Conservation (phyloP, 352 stramenopile genomes). For the Pythium plurisporium region DNA sequence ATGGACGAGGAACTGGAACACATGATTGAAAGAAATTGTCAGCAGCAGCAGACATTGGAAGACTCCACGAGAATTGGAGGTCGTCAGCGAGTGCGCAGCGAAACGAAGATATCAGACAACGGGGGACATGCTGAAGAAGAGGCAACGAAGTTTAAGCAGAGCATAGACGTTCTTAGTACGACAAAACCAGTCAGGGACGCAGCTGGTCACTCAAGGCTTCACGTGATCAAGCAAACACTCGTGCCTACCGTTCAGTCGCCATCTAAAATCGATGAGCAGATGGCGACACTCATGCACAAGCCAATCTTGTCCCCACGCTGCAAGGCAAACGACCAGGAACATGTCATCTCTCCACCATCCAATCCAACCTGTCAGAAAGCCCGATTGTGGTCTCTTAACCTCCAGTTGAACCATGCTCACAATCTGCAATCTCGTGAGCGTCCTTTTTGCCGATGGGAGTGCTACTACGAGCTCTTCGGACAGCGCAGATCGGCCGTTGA, state of each 20-base stretch:
- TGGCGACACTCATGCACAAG: constrained; percentile 49
- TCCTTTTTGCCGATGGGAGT: constrained; percentile 64
- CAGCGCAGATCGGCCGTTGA: constrained; percentile 62
- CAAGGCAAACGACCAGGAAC: not conserved
- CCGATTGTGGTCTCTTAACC: constrained; percentile 45
- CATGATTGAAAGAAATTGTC: constrained; percentile 72
- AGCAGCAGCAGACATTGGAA: too few relatives aligned
- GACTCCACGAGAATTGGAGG: too few relatives aligned
- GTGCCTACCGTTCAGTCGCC: constrained; percentile 5
- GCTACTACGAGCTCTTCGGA: constrained; percentile 53
- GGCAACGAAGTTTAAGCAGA: too few relatives aligned
- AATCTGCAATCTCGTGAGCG: constrained; percentile 54
- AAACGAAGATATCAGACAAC: too few relatives aligned
- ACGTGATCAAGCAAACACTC: constrained; percentile 8
- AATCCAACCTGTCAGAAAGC: constrained; percentile 3
- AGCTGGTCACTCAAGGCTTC: too few relatives aligned
- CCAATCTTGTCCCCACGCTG: constrained; percentile 35
- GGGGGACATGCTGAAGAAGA: too few relatives aligned
- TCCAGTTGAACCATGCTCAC: constrained; percentile 61
- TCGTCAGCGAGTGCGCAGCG: too few relatives aligned
- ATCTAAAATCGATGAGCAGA: constrained; percentile 35
- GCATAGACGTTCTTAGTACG: too few relatives aligned
- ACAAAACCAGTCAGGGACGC: not conserved
- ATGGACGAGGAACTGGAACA: constrained; percentile 70
- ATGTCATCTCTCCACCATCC: not conserved